A percentile compares a stretch with the other conserved stretches of the same genome.
These are phyloP conservation scores for Coemansia pectinata DNA, from an alignment of 192 early-diverging fungal genomes.

Conservation along the genomic window DNA sequence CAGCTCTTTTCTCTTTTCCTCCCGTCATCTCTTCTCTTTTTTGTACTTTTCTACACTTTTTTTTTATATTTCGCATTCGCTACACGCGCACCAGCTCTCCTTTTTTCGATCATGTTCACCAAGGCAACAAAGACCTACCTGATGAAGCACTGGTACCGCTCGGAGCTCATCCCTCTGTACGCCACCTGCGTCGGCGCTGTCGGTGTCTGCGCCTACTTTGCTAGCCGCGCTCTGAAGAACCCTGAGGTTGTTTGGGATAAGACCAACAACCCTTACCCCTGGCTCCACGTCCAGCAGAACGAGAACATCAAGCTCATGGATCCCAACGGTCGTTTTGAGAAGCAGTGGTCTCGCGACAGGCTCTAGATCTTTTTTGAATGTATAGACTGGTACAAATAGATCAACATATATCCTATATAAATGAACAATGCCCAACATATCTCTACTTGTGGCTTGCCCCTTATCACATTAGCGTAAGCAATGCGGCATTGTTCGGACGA, in stretches of 20 bases:
- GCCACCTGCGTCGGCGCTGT: conserved; percentile 38
- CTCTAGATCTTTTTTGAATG: conserved; percentile 24
- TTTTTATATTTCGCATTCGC: conserved; percentile 14
- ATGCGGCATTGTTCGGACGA: neutral
- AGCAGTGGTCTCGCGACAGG: conserved; percentile 50
- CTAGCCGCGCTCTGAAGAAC: conserved; percentile 36
- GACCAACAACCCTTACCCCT: conserved; percentile 52
- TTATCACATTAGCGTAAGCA: conserved; percentile 1
- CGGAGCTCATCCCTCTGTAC: conserved; percentile 56
- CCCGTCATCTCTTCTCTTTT: conserved; percentile 13
- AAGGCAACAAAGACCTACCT: conserved; percentile 50
- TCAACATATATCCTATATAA: neutral
- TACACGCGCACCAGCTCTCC: conserved; percentile 1
- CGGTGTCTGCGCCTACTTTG: conserved; percentile 43
- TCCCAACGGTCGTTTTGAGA: conserved; percentile 46
- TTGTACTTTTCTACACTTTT: conserved; percentile 12
- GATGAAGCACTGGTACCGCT: conserved; percentile 57
- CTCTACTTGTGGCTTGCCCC: neutral
- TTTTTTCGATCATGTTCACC: conserved; percentile 38
- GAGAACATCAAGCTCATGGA: conserved; percentile 57
- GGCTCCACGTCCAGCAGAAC: conserved; percentile 55
- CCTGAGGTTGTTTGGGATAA: conserved; percentile 57
- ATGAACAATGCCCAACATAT: neutral
- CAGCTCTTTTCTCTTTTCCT: conserved; percentile 17
- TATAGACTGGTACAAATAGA: neutral